Base-by-base conservation (phyloP, 2,329 filamentous ascomycete genomes). In the Microascus cirrosus region DNA sequence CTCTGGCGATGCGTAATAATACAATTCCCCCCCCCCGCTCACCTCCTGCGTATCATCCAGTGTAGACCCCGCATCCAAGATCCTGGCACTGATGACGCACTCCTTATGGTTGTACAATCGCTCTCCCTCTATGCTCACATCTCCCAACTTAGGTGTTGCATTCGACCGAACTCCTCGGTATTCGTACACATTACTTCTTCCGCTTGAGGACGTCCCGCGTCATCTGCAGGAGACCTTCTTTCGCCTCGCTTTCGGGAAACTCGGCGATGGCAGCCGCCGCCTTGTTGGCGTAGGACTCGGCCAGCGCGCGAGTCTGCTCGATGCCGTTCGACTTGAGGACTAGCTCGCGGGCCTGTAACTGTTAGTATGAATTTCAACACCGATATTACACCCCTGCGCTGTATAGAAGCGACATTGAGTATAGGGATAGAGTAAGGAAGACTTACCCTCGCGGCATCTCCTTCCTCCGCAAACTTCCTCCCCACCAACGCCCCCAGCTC, bases 161-260 rank as follows among this genome's bases (percentile, higher is more conserved):
- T 20, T 13, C 22, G 20, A n/a, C 7, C 45, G 11, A 24, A 10
- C 6, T 24, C 4, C 45, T 11, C 20, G 1, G 36, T 42, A 12
- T 22, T 50, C n/a, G 45, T 22, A 22, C 45, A 50, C n/a, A n/a
- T 52, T 78, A 97, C 73, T 96, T 96, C 70, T 90, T 81, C 67
- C 93, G 82, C 73, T 90, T 86, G 76, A 96, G 83, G 18, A 92
- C 91, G 77, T 96, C 96, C 65, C 86, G 82, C 64, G 91, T 95
- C 90, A 97, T 96, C 67, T 96, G 90, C 53, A 96, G 77, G 48
- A 99, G 77, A 0, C 93, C 93, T 34, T 87, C 82, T 76, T 96
- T 97, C 59, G 94, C 94, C 63, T 97, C 93, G 69, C 91, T 93
- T n/a, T 92, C 86, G 7, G 94, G 94, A 71, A 99, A 96, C 53